Conservation (phyloP, 2,329 filamentous ascomycete genomes). For the Fusarium tuaranense region DNA sequence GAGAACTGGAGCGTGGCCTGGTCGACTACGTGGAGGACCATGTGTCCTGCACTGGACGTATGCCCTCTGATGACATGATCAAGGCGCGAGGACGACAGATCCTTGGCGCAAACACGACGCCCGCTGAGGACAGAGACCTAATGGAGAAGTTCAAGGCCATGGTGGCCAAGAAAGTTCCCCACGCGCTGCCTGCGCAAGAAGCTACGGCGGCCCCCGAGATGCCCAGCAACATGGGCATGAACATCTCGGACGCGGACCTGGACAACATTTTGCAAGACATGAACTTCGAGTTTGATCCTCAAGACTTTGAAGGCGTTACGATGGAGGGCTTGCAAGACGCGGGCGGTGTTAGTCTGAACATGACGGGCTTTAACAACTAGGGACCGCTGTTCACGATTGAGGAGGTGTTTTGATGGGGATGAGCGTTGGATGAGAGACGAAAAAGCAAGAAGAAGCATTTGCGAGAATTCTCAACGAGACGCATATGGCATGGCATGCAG, state of each 20-base stretch:
- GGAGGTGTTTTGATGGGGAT: slow-evolving; percentile 25
- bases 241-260: slow-evolving; percentile 54
- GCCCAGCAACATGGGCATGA: slow-evolving; percentile 49
- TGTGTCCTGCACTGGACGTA: slow-evolving; percentile 51
- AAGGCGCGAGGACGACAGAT: slow-evolving; percentile 61
- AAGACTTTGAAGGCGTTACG: slow-evolving; percentile 40
- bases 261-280: slow-evolving; percentile 57
- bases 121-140: slow-evolving; percentile 66
- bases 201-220: slow-evolving; percentile 24
- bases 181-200: slow-evolving; percentile 22
- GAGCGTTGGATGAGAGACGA: background rate
- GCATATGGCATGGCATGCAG: background rate
- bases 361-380: slow-evolving; percentile 39
- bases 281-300: slow-evolving; percentile 55
- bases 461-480: background rate
- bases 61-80: slow-evolving; percentile 63
- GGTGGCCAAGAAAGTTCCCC: slow-evolving; percentile 49
- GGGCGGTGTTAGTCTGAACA: slow-evolving; percentile 46
- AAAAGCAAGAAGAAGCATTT: background rate
- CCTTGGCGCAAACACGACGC: slow-evolving; percentile 57
- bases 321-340: slow-evolving; percentile 46
- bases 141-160: slow-evolving; percentile 66
- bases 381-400: slow-evolving; percentile 40
- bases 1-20: slow-evolving; percentile 68
- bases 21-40: slow-evolving; percentile 59